Evolutionary conservation across 495 filamentous ascomycete genomes (phyloP).

Genomic region (Letharia lupina): DNA sequence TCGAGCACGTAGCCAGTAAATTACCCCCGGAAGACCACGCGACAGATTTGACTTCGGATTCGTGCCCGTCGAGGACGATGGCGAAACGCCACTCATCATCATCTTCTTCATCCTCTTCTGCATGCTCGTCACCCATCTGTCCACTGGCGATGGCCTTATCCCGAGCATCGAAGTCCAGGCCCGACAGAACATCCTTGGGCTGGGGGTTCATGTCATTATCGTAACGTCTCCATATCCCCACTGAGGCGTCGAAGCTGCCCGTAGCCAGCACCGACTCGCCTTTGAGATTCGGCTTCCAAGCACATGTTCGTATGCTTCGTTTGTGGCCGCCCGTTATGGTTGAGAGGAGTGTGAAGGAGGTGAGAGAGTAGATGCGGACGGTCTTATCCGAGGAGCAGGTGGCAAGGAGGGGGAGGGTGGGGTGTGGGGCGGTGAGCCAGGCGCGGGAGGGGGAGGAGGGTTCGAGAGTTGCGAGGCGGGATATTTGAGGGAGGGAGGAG

Average conservation of each 20-base stretch:
- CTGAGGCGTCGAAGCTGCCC: constrained; percentile 82
- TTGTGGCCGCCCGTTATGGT: constrained; percentile 82
- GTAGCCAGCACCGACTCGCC: constrained; percentile 74
- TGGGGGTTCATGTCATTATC: constrained; percentile 38
- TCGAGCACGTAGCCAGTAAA: constrained; percentile 77
- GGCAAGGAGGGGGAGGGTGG: constrained; percentile 76
- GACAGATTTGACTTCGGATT: constrained; percentile 83
- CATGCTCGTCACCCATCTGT: constrained; percentile 8
- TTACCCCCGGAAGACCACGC: constrained; percentile 72
- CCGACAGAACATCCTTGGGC: constrained; percentile 24
- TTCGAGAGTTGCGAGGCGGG: constrained; percentile 42
- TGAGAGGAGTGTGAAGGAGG: constrained; percentile 66
- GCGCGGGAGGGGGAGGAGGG: constrained; percentile 68
- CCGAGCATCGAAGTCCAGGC: constrained; percentile 14
- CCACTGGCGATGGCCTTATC: constrained; percentile 7
- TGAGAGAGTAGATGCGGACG: constrained; percentile 79
- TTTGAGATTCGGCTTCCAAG: constrained; percentile 70
- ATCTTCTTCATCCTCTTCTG: constrained; percentile 37
- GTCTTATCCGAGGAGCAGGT: constrained; percentile 80
- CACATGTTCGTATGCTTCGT: constrained; percentile 66
- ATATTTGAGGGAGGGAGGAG: constrained; percentile 12
- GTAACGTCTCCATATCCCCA: constrained; percentile 74
- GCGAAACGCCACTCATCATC: constrained; percentile 83
- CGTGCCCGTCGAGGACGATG: constrained; percentile 84
- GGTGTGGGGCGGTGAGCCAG: constrained; percentile 81